Evolutionary conservation across 257 asterid genomes (phyloP).

Genomic region (Solanum chaucha): DNA sequence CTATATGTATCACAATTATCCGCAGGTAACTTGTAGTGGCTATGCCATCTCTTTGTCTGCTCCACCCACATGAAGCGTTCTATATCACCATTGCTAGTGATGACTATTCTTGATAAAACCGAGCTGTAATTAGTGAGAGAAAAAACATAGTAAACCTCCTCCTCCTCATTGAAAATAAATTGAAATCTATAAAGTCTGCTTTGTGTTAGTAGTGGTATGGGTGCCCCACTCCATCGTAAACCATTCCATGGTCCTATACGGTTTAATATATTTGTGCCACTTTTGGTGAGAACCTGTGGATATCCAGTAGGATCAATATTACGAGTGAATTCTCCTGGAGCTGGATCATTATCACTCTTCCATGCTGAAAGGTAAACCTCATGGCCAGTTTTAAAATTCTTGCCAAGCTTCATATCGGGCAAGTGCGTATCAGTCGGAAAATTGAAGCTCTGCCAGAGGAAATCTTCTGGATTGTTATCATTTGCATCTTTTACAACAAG

Average conservation of each 20-base stretch:
- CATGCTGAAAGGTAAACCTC: slow-evolving; percentile 21
- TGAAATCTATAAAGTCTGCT: not conserved
- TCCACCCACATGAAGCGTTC: slow-evolving; percentile 11
- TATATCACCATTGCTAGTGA: slow-evolving; percentile 4
- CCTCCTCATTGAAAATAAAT: not conserved
- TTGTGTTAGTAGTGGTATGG: not conserved
- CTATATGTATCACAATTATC: slow-evolving; percentile 24
- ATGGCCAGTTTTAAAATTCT: slow-evolving; percentile 8
- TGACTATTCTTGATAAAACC: slow-evolving; percentile 6
- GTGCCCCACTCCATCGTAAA: slow-evolving; percentile 23
- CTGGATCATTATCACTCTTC: slow-evolving; percentile 26
- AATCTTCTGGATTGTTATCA: slow-evolving; percentile 3
- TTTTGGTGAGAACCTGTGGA: slow-evolving; percentile 15
- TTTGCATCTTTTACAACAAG: slow-evolving; percentile 24
- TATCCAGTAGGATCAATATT: slow-evolving; percentile 23
- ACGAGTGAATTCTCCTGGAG: slow-evolving; percentile 18
- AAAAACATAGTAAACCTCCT: not conserved
- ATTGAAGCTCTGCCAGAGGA: slow-evolving; percentile 22
- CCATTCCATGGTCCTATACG: slow-evolving; percentile 54
- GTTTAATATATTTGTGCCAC: not conserved
- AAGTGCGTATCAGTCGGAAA: slow-evolving; percentile 15
- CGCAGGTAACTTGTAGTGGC: slow-evolving; percentile 1
- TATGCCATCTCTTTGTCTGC: slow-evolving; percentile 8
- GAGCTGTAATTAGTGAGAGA: not conserved
- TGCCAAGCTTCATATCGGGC: slow-evolving; percentile 23